Base-by-base conservation (phyloP, 345 rosid genomes). In the Cardamine occulta region DNA sequence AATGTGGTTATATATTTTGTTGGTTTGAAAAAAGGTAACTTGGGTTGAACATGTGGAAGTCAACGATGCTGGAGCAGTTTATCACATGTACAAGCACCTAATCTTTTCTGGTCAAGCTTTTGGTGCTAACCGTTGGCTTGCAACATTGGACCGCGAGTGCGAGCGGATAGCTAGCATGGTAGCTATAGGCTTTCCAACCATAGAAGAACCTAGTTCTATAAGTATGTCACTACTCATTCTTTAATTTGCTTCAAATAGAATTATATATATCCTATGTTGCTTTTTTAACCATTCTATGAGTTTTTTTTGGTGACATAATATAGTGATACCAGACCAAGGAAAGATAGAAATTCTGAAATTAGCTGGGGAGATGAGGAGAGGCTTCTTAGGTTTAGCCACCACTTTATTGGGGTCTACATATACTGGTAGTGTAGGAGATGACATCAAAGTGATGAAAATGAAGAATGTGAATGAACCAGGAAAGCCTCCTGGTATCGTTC, bases 1-100 rank as follows among this genome's bases (percentile, higher is more conserved):
- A 28, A 14, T 32, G 61, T 13, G 61, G 10, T 70, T 59, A 32
- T 59, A n/a, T 15, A 64, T 64, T 7, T 58, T 37, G 74, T 54
- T 75, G 26, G 40, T 55, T 58, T 40, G 31, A 12, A 37, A 37
- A 31, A 69, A 93, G 99, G 95, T 96, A 26, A 91, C 87, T 1
- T 96, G 99, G 99, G 84, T 96, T 47, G 99, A 96, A 71, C 85
- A 93, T 82, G 90, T 93, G 21, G 98, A 96, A 74, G 95, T 88
- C 42, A 95, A 93, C 72, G 96, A 93, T 51, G 77, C 87, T 70
- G 96, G 88, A 19, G 91, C 84, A 17, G 86, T 83, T 47, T 89
- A 89, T 63, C 65, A 63, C 75, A 70, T 89, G 15, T 96, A 82
- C 85, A 85, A 81, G 84, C 86, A 86, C 65, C 80, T 91, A 0